phyloP scores from a whole-genome alignment of 805 yeast species.

The Kluyveromyces dobzhanskii region DNA sequence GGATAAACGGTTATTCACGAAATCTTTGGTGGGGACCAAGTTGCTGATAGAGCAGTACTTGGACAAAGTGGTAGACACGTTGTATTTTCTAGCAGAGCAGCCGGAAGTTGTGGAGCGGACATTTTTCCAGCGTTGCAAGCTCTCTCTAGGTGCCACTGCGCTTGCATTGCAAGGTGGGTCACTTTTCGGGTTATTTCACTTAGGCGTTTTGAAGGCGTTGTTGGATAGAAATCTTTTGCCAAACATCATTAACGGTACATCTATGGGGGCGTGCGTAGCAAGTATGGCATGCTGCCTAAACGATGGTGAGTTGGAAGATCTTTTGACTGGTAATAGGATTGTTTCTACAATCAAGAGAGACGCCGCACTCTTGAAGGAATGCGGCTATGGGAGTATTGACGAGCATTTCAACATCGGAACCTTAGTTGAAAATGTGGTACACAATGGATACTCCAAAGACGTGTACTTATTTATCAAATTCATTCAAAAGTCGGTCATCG shows the following conservation, averaged over 20 bases:
- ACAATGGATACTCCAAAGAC: conserved; percentile 82
- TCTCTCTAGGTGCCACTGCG: conserved; percentile 86
- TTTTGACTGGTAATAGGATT: conserved; percentile 33
- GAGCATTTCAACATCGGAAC: conserved; percentile 42
- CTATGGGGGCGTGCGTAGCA: conserved; percentile 91
- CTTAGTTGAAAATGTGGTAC: conserved; percentile 64
- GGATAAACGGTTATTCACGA: conserved; percentile 66
- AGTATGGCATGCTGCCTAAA: conserved; percentile 69
- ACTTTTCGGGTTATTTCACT: conserved; percentile 84
- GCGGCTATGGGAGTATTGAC: conserved; percentile 32
- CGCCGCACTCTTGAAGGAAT: conserved; percentile 48
- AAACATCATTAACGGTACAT: conserved; percentile 79
- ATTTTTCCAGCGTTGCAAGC: conserved; percentile 77
- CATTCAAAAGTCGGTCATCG: conserved; percentile 59
- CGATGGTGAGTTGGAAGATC: conserved; percentile 49
- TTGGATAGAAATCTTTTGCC: conserved; percentile 71
- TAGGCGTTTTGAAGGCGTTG: conserved; percentile 87
- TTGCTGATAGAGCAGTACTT: conserved; percentile 56
- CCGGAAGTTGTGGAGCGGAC: conserved; percentile 47
- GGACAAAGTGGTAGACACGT: conserved; percentile 71
- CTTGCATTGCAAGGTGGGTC: conserved; percentile 92
- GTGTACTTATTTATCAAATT: conserved; percentile 69
- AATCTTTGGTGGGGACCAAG: conserved; percentile 85
- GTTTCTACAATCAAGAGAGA: conserved; percentile 44
- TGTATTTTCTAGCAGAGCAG: conserved; percentile 44